Percentiles rank a stretch among this genome's conserved stretches.
Evolutionary conservation across 2,329 filamentous ascomycete species (phyloP).

Genomic region (Akanthomyces muscarius): DNA sequence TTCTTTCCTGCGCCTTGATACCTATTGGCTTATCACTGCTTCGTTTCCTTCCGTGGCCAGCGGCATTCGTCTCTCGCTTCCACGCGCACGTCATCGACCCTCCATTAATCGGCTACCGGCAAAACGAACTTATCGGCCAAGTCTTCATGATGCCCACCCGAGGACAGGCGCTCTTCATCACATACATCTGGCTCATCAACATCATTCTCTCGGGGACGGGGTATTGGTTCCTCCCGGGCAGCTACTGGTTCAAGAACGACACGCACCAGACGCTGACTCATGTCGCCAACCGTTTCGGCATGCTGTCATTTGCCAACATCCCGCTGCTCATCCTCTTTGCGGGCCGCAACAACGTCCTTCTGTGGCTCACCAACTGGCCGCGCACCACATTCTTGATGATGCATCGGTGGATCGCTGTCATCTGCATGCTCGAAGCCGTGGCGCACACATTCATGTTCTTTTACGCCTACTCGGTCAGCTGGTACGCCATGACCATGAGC

Average conservation of each 20-base stretch:
- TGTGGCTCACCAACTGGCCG: conserved; percentile 43
- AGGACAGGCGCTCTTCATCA: conserved; percentile 38
- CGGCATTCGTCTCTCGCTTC: conserved; percentile 10
- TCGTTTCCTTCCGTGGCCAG: conserved; percentile 26
- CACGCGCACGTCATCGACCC: conserved; percentile 23
- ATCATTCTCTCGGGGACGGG: conserved; percentile 29
- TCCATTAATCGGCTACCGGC: conserved; percentile 18
- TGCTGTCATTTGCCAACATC: conserved; percentile 35
- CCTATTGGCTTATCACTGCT: conserved; percentile 26
- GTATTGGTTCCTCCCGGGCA: conserved; percentile 25
- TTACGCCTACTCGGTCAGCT: conserved; percentile 25
- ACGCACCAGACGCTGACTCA: conserved; percentile 28
- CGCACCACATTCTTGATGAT: conserved; percentile 44
- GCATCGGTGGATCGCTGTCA: conserved; percentile 43
- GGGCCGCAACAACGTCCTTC: conserved; percentile 41
- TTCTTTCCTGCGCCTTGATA: conserved; percentile 24
- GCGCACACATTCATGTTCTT: conserved; percentile 40
- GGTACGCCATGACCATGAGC: conserved; percentile 11
- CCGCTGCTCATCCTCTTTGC: conserved; percentile 39
- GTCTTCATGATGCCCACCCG: conserved; percentile 30
- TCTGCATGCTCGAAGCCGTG: conserved; percentile 39
- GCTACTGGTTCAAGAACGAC: conserved; percentile 26
- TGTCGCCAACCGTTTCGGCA: conserved; percentile 36
- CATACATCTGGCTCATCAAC: conserved; percentile 32
- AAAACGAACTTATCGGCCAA: conserved; percentile 17